Conservation (phyloP, 2,329 filamentous ascomycete genomes). For the Metarhizium rileyi region DNA sequence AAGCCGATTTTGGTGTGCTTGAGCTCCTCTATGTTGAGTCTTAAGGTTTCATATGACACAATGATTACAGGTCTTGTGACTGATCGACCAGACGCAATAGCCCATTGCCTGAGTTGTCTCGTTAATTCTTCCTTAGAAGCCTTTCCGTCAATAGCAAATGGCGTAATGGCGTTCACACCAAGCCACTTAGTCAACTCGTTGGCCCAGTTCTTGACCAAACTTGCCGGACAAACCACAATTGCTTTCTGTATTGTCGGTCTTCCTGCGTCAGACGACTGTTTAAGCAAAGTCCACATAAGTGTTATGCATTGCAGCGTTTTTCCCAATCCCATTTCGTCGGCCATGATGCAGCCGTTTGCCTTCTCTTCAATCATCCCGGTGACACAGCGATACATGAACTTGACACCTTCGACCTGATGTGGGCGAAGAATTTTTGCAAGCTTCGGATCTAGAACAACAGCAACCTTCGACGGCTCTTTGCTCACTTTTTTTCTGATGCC, state of each 20-base stretch:
- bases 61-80: constrained; percentile 91
- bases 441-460: constrained; percentile 89
- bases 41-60: constrained; percentile 92
- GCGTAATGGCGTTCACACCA: constrained; percentile 78
- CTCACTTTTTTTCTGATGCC: constrained; percentile 88
- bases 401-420: constrained; percentile 96
- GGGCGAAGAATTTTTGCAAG: constrained; percentile 84
- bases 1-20: constrained; percentile 85
- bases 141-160: constrained; percentile 95
- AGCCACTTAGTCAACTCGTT: constrained; percentile 97
- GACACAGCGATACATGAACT: constrained; percentile 90
- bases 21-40: constrained; percentile 82
- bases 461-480: constrained; percentile 74
- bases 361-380: constrained; percentile 92
- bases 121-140: constrained; percentile 89
- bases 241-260: constrained; percentile 92
- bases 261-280: constrained; percentile 92
- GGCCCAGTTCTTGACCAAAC: constrained; percentile 94
- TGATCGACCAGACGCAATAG: constrained; percentile 78
- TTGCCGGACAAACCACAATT: constrained; percentile 93
- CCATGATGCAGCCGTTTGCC: constrained; percentile 98
- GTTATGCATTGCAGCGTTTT: constrained; percentile 97
- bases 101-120: constrained; percentile 87
- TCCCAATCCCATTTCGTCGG: constrained; percentile 95
- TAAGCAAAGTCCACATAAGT: constrained; percentile 91